phyloP scores from a whole-genome alignment of 1,284 basidiomycete species.

The Sparassis latifolia region DNA sequence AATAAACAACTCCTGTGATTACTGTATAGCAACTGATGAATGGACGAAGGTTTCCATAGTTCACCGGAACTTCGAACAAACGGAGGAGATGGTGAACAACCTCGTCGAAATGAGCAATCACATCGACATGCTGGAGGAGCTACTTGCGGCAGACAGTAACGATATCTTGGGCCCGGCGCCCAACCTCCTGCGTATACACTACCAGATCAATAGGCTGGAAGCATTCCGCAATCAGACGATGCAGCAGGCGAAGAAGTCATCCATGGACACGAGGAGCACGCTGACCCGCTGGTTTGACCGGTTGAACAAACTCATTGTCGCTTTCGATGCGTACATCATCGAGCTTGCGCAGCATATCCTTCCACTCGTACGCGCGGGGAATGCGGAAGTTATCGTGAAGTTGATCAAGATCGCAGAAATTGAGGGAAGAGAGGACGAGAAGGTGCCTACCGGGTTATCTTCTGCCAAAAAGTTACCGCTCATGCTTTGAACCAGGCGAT shows the following conservation, averaged over 20 bases:
- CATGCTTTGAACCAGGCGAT: slow-evolving; percentile 54
- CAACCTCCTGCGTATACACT: slow-evolving; percentile 88
- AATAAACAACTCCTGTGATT: not conserved
- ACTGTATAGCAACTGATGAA: not conserved
- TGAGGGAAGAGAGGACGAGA: slow-evolving; percentile 92
- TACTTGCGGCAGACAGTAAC: slow-evolving; percentile 71
- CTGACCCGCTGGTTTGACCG: slow-evolving; percentile 82
- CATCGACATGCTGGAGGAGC: slow-evolving; percentile 72
- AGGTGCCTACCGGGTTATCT: slow-evolving; percentile 40
- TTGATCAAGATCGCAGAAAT: slow-evolving; percentile 92
- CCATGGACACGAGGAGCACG: slow-evolving; percentile 60
- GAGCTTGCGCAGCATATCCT: slow-evolving; percentile 76
- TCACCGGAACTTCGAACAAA: slow-evolving; percentile 92
- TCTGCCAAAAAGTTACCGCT: slow-evolving; percentile 6
- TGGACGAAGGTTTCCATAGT: slow-evolving; percentile 82
- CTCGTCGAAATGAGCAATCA: slow-evolving; percentile 85
- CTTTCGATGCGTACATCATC: slow-evolving; percentile 87
- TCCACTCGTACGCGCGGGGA: slow-evolving; percentile 74
- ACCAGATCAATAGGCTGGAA: slow-evolving; percentile 86
- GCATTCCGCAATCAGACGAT: slow-evolving; percentile 90
- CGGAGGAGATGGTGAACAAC: slow-evolving; percentile 92
- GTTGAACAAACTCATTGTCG: slow-evolving; percentile 74
- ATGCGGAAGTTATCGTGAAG: slow-evolving; percentile 83
- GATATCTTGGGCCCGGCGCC: slow-evolving; percentile 79
- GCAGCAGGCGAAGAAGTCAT: slow-evolving; percentile 85